Percentiles rank a stretch among this genome's conserved stretches.
Evolutionary conservation across 2,329 filamentous ascomycete genomes (phyloP).

Genomic region (Aspergillus ustus): DNA sequence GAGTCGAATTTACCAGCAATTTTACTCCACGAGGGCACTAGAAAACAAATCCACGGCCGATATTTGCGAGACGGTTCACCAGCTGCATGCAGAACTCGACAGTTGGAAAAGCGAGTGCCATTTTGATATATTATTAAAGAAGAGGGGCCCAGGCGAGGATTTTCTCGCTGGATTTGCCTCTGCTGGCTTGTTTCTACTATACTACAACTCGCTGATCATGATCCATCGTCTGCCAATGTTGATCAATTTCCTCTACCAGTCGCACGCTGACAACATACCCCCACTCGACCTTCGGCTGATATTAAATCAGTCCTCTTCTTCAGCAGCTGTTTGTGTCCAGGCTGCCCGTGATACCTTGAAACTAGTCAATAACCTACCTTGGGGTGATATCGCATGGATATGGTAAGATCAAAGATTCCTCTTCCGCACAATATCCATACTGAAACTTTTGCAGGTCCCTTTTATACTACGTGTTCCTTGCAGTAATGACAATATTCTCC

Average conservation of each 20-base stretch:
- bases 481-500: constrained; percentile 88
- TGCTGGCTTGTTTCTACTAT: constrained; percentile 88
- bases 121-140: constrained; percentile 83
- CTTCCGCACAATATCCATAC: not conserved
- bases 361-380: constrained; percentile 88
- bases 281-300: constrained; percentile 60
- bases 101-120: constrained; percentile 91
- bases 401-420: constrained; percentile 66
- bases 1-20: constrained; percentile 83
- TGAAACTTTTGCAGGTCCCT: constrained; percentile 64
- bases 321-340: constrained; percentile 82
- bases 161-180: constrained; percentile 88
- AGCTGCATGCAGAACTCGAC: constrained; percentile 82
- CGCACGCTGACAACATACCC: constrained; percentile 70
- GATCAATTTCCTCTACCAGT: constrained; percentile 87
- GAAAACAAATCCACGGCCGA: constrained; percentile 81
- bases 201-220: constrained; percentile 94
- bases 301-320: constrained; percentile 86
- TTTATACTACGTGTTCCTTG: constrained; percentile 90
- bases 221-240: constrained; percentile 96
- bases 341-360: constrained; percentile 89
- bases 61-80: constrained; percentile 85
- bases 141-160: constrained; percentile 84
- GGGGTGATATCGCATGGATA: constrained; percentile 89
- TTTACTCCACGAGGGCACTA: constrained; percentile 87